These are phyloP conservation scores for Rhodotorula sphaerocarpa DNA, from an alignment of 768 basidiomycete species.

Conservation along the genomic window DNA sequence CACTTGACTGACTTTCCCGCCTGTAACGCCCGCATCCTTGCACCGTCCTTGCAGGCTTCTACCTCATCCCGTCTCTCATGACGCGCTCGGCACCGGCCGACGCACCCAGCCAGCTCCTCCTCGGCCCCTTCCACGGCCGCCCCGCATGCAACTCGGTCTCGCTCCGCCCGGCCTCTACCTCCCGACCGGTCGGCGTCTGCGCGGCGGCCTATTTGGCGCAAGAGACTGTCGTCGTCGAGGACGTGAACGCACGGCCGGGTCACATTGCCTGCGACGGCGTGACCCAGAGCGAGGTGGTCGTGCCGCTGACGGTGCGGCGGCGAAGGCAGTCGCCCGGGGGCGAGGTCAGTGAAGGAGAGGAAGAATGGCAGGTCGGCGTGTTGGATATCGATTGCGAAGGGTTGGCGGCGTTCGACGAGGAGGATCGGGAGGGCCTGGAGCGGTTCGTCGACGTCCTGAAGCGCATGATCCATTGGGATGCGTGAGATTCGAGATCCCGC, in stretches of 20 bases:
- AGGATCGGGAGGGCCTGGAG: slow-evolving; percentile 70
- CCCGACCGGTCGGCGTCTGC: slow-evolving; percentile 63
- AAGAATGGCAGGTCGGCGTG: slow-evolving; percentile 40
- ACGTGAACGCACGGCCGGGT: slow-evolving; percentile 75
- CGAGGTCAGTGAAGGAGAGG: slow-evolving; percentile 40
- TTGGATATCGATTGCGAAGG: slow-evolving; percentile 80
- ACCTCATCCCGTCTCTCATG: slow-evolving; percentile 61
- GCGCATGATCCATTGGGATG: slow-evolving; percentile 27
- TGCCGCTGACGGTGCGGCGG: slow-evolving; percentile 54
- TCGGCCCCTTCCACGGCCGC: slow-evolving; percentile 41
- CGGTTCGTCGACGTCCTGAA: slow-evolving; percentile 49
- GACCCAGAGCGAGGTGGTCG: slow-evolving; percentile 82
- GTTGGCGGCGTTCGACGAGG: slow-evolving; percentile 61
- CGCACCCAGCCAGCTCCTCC: slow-evolving; percentile 34
- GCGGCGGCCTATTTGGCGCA: slow-evolving; percentile 61
- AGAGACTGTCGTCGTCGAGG: slow-evolving; percentile 58
- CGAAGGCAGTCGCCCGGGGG: not conserved
- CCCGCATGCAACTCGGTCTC: slow-evolving; percentile 83
- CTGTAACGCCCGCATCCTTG: no score
- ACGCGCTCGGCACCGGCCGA: slow-evolving; percentile 42
- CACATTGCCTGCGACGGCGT: slow-evolving; percentile 91
- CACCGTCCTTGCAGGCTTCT: slow-evolving; percentile 91
- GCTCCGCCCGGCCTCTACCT: slow-evolving; percentile 48
- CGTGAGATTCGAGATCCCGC: not conserved
- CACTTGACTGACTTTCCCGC: no score